Conservation (phyloP, 2,329 filamentous ascomycete species). For the Neoascochyta sp. region DNA sequence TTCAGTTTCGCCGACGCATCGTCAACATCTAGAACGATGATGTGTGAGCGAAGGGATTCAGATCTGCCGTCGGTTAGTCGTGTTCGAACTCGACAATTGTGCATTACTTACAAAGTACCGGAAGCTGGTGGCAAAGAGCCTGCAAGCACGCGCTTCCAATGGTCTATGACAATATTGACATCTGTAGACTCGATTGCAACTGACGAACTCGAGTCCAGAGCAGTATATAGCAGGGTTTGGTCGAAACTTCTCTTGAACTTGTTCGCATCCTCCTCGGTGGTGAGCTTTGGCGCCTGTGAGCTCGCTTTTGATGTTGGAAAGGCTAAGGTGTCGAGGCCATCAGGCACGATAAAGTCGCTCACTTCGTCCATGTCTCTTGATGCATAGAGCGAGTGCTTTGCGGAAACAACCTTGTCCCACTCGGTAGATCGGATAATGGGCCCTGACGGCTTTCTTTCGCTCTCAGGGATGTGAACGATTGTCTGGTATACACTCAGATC, state of each 20-base stretch:
- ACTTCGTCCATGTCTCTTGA: conserved; percentile 9
- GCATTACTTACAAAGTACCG: conserved; percentile 24
- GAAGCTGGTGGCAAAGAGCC: conserved; percentile 6
- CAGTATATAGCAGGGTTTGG: conserved; percentile 12
- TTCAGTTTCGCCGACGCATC: conserved; percentile 23
- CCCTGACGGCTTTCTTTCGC: too few species aligned
- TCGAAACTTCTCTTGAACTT: conserved; percentile 4
- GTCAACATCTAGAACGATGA: conserved; percentile 30
- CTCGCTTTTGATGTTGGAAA: conserved; percentile 9
- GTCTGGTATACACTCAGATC: conserved; percentile 27
- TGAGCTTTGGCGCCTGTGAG: conserved; percentile 5
- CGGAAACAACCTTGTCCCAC: conserved; percentile 2
- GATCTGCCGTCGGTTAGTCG: too few species aligned
- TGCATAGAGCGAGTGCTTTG: conserved; percentile 1
- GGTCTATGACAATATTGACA: conserved; percentile 10
- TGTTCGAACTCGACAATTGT: too few species aligned
- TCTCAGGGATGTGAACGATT: too few species aligned
- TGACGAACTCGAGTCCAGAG: too few species aligned
- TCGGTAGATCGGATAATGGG: too few species aligned
- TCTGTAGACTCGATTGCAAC: conserved; percentile 6
- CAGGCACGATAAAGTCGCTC: conserved; percentile 28
- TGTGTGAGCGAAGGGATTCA: conserved; percentile 13
- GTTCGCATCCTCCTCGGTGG: neutral
- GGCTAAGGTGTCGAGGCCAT: conserved; percentile 15
- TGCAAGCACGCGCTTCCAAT: conserved; percentile 12